These are phyloP conservation scores for Parachaetomium inaequale DNA, from an alignment of 495 filamentous ascomycete species.

Conservation along the genomic window DNA sequence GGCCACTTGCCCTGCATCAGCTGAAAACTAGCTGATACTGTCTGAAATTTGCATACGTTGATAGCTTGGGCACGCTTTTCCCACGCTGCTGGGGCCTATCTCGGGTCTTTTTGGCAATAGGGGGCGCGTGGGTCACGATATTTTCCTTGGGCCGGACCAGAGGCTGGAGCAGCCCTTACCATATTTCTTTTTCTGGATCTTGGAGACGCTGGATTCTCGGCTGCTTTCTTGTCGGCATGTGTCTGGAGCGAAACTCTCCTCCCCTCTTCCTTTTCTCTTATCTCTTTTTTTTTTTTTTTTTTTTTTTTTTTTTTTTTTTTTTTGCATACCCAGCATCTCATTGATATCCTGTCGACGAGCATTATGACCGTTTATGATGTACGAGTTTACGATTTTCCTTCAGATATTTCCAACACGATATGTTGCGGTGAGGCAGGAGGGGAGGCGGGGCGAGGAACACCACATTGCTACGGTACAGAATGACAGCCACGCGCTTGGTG, in stretches of 20 bases:
- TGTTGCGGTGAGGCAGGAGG: background rate
- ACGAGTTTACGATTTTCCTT: background rate
- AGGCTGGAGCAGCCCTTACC: background rate
- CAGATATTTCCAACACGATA: background rate
- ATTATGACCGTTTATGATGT: background rate
- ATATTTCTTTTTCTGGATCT: background rate
- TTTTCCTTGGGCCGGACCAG: background rate
- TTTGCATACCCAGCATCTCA: background rate
- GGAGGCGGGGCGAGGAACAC: background rate
- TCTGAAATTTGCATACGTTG: constrained; percentile 17
- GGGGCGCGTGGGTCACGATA: background rate
- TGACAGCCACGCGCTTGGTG: background rate
- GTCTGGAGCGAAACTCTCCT: background rate
- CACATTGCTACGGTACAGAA: background rate
- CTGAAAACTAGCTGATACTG: constrained; percentile 18
- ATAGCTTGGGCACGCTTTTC: background rate
- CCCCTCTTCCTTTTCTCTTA: background rate
- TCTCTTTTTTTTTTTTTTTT: background rate
- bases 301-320: background rate
- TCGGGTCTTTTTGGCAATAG: background rate
- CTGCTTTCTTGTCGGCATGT: background rate
- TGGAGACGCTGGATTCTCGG: background rate
- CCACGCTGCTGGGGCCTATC: background rate
- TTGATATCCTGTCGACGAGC: background rate
- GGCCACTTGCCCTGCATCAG: constrained; percentile 9